Evolutionary conservation across 805 yeast genomes (phyloP).

Genomic region (Candida succiphila): DNA sequence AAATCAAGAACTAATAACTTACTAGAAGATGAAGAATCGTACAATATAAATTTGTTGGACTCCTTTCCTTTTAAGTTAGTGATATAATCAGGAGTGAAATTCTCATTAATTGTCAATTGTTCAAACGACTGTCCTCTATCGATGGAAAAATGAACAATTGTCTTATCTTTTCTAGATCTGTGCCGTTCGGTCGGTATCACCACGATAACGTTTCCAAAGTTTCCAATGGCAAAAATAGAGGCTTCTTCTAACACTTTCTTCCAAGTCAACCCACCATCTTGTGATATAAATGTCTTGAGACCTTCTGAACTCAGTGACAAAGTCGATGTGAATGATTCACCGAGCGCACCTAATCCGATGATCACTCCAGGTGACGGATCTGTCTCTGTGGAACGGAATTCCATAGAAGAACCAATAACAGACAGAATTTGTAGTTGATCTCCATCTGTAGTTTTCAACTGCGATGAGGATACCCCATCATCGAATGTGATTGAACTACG

Average conservation of each 20-base stretch:
- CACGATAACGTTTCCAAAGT: slow-evolving; percentile 64
- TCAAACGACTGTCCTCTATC: too few species aligned
- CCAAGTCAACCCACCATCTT: slow-evolving; percentile 80
- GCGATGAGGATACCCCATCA: slow-evolving; percentile 45
- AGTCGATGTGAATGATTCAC: too few species aligned
- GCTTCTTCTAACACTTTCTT: slow-evolving; percentile 40
- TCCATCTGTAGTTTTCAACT: slow-evolving; percentile 35
- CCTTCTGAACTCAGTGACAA: slow-evolving; percentile 3
- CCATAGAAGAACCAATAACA: slow-evolving; percentile 83
- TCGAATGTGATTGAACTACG: slow-evolving; percentile 35
- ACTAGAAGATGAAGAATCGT: too few species aligned
- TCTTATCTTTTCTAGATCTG: too few species aligned
- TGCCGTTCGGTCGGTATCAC: slow-evolving; percentile 44
- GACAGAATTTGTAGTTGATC: slow-evolving; percentile 39
- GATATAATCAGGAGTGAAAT: too few species aligned
- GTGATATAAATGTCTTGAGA: slow-evolving; percentile 46
- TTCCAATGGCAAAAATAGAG: slow-evolving; percentile 54
- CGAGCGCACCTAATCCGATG: too few species aligned
- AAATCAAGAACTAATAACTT: too few species aligned
- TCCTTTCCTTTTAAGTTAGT: too few species aligned
- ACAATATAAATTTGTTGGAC: too few species aligned
- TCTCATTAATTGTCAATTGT: too few species aligned
- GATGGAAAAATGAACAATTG: too few species aligned
- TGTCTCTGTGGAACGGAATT: slow-evolving; percentile 24
- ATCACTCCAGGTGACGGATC: too few species aligned